phyloP scores from a whole-genome alignment of 2,329 filamentous ascomycete species.

The Penicillium occitanis region DNA sequence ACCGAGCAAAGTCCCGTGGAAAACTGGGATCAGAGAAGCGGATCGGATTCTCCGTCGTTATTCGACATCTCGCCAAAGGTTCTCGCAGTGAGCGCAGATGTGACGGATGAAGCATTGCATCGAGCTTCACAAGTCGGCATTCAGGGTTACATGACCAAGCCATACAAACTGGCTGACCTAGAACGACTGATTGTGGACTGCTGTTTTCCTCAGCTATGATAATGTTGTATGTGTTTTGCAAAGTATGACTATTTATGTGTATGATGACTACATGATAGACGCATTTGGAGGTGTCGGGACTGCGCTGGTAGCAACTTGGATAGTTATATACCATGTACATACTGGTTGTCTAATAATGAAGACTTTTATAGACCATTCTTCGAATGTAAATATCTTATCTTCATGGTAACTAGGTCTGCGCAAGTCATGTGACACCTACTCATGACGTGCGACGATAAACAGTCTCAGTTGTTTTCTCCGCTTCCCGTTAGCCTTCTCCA shows the following conservation, averaged over 20 bases:
- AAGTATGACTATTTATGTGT: neutral
- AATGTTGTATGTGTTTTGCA: neutral
- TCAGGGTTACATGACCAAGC: conserved; percentile 68
- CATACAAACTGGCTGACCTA: conserved; percentile 63
- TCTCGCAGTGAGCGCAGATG: conserved; percentile 66
- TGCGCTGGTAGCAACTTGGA: conserved; percentile 1
- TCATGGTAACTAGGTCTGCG: neutral
- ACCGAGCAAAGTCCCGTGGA: conserved; percentile 15
- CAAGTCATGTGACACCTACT: neutral
- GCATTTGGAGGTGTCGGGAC: neutral
- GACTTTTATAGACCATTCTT: neutral
- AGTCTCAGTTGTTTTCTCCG: neutral
- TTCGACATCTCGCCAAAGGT: conserved; percentile 49
- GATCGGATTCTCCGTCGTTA: conserved; percentile 23
- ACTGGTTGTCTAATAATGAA: neutral
- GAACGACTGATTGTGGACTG: conserved; percentile 59
- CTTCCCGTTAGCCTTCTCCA: neutral
- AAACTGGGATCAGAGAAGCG: conserved; percentile 20
- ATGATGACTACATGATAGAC: neutral
- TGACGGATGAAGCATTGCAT: conserved; percentile 62
- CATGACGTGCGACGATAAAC: neutral
- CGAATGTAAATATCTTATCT: neutral
- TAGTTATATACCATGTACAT: conserved; percentile 7
- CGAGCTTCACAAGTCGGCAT: conserved; percentile 63
- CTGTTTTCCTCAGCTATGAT: conserved; percentile 30